These are phyloP conservation scores for Pleomassaria siparia DNA, from an alignment of 2,329 filamentous ascomycete genomes.

Conservation along the genomic window DNA sequence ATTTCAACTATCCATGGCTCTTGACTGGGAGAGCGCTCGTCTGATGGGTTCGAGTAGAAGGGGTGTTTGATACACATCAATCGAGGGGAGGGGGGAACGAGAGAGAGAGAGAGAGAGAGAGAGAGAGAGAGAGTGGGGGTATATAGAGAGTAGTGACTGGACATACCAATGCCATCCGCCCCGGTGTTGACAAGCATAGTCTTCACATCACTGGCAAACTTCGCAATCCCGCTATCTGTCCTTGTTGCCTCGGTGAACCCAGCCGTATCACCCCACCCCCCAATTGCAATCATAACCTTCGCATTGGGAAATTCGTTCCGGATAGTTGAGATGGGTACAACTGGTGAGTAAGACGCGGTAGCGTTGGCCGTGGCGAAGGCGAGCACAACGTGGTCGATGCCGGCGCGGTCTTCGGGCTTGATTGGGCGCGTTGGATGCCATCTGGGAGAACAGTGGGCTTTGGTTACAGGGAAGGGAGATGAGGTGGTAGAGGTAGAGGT, in stretches of 20 bases:
- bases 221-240: slow-evolving; percentile 53
- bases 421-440: slow-evolving; percentile 37
- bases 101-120: slow-evolving; percentile 6
- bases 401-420: slow-evolving; percentile 28
- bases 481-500: too few relatives aligned
- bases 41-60: too few relatives aligned
- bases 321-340: slow-evolving; percentile 54
- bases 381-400: slow-evolving; percentile 39
- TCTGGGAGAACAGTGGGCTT: slow-evolving; percentile 14
- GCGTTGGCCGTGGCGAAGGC: slow-evolving; percentile 45
- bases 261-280: slow-evolving; percentile 70
- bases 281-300: slow-evolving; percentile 70
- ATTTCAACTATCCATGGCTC: too few relatives aligned
- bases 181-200: slow-evolving; percentile 63
- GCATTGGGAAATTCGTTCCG: slow-evolving; percentile 58
- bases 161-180: slow-evolving; percentile 64
- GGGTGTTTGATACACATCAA: too few relatives aligned
- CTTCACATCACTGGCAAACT: slow-evolving; percentile 66
- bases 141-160: too few relatives aligned
- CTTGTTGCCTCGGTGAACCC: slow-evolving; percentile 63
- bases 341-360: slow-evolving; percentile 54
- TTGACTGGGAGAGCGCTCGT: too few relatives aligned
- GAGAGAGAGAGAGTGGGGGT: neutral
- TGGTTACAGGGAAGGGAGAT: neutral
- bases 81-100: neutral